Conservation (phyloP, 2,329 filamentous ascomycete species). For the Corniculantispora saksenae region DNA sequence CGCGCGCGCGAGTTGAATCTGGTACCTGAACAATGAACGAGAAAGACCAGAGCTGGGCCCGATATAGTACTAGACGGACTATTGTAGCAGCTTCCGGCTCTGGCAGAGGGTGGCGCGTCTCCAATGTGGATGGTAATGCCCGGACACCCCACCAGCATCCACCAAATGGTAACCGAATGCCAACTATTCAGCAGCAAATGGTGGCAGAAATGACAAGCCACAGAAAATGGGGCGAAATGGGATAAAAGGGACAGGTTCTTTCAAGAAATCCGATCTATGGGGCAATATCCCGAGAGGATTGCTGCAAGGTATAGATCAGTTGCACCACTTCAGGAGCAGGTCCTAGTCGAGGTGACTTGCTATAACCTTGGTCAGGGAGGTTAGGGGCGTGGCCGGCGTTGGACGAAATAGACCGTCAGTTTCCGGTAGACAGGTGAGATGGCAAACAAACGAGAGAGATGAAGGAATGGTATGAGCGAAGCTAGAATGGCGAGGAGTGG, state of each 20-base stretch:
- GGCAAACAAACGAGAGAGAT: slow-evolving; percentile 14
- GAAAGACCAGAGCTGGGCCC: not conserved
- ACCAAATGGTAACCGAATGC: slow-evolving; percentile 7
- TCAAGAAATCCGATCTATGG: slow-evolving; percentile 10
- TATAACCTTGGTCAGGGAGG: not conserved
- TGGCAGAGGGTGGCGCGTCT: slow-evolving; percentile 8
- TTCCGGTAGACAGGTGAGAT: not conserved
- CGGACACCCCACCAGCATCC: slow-evolving; percentile 14
- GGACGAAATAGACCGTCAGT: not conserved
- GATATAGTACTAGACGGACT: not conserved
- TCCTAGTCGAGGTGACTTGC: slow-evolving; percentile 1
- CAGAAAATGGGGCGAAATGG: not conserved
- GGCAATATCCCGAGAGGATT: not conserved
- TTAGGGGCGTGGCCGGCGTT: not conserved
- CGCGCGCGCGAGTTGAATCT: slow-evolving; percentile 1
- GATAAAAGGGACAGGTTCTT: not conserved
- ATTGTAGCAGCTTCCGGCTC: not conserved
- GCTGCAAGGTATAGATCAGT: slow-evolving; percentile 2
- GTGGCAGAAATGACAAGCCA: slow-evolving; percentile 10
- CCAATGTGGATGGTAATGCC: slow-evolving; percentile 11
- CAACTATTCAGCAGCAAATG: not conserved
- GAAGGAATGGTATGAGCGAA: slow-evolving; percentile 1
- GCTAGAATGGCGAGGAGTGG: not conserved
- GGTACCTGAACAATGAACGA: not conserved
- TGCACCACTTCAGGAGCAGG: not conserved